A percentile compares a stretch with the other conserved stretches of the same genome.
phyloP scores from a whole-genome alignment of 192 early-diverging fungal genomes.

The Funneliformis geosporum region DNA sequence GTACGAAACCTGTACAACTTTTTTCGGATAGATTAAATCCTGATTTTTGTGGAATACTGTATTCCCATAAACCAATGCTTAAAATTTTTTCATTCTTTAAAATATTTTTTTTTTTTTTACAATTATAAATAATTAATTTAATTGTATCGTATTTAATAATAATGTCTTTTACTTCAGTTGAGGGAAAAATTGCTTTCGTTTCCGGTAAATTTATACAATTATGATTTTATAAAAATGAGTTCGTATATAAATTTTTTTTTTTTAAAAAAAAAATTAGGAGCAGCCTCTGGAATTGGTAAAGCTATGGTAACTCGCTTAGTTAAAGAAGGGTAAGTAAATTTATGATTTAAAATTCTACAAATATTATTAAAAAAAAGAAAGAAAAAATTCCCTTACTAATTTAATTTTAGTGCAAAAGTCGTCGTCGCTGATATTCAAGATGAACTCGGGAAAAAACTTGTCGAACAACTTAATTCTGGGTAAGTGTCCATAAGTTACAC shows the following conservation, averaged over 20 bases:
- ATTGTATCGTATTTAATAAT: neutral
- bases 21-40: too few species aligned
- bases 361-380: too few species aligned
- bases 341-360: neutral
- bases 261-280: neutral
- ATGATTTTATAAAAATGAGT: neutral
- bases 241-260: neutral
- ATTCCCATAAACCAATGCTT: too few species aligned
- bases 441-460: conserved; percentile 36
- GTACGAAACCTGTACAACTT: too few species aligned
- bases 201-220: neutral
- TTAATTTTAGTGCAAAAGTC: conserved; percentile 52
- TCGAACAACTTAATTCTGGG: conserved; percentile 34
- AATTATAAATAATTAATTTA: too few species aligned
- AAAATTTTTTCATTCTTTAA: too few species aligned
- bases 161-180: neutral
- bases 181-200: neutral
- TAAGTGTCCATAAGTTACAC: conserved; percentile 22
- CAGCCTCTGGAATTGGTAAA: neutral
- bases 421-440: conserved; percentile 61
- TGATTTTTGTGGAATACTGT: too few species aligned
- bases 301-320: neutral
- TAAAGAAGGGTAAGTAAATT: neutral
- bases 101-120: too few species aligned
- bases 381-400: too few species aligned